Evolutionary conservation across 148 eudicot species (phyloP).

Genomic region (Heliamphora exappendiculata): DNA sequence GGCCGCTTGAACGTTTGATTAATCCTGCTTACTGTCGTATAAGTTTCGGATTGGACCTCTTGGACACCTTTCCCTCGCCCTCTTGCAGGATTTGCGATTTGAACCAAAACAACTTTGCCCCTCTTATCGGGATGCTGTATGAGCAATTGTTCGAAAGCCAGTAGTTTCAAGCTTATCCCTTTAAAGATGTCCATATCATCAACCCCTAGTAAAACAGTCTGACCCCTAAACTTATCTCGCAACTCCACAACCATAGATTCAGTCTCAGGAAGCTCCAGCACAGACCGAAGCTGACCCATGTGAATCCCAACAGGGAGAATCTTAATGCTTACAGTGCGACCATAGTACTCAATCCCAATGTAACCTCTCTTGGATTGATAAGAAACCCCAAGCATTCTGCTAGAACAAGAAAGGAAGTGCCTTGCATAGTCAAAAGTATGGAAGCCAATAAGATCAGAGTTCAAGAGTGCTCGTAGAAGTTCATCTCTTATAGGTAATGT

Average conservation of each 20-base stretch:
- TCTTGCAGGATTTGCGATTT: conserved; percentile 82
- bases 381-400: conserved; percentile 81
- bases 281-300: conserved; percentile 68
- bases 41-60: conserved; percentile 65
- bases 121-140: conserved; percentile 64
- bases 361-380: conserved; percentile 77
- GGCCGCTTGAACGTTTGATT: conserved; percentile 44
- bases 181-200: conserved; percentile 91
- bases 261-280: conserved; percentile 65
- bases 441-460: conserved; percentile 72
- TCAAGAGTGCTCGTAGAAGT: conserved; percentile 63
- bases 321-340: conserved; percentile 78
- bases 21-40: conserved; percentile 50
- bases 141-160: conserved; percentile 79
- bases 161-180: conserved; percentile 75
- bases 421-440: conserved; percentile 85
- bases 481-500: conserved; percentile 71
- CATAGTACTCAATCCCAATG: conserved; percentile 76
- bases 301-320: conserved; percentile 87
- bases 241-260: conserved; percentile 48
- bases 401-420: conserved; percentile 82
- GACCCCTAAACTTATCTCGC: conserved; percentile 43
- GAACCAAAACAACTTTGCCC: conserved; percentile 68
- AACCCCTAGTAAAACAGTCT: conserved; percentile 77
- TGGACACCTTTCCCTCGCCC: conserved; percentile 76